phyloP scores from a whole-genome alignment of 2,329 filamentous ascomycete genomes.

The Zelopaecilomyces penicillatus region DNA sequence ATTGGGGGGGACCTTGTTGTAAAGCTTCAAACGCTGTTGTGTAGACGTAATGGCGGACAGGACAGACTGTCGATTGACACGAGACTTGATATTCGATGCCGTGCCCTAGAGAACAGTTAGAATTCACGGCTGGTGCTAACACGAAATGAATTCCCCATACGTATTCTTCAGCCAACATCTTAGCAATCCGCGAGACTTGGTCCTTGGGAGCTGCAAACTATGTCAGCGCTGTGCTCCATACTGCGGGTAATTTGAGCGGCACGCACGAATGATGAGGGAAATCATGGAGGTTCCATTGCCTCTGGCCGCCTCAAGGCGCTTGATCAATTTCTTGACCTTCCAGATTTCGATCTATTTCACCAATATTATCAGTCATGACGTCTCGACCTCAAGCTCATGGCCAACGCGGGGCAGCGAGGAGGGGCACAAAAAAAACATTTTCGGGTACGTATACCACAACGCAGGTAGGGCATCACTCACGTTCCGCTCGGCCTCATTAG shows the following conservation, averaged over 20 bases:
- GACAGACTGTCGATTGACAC: slow-evolving; percentile 96
- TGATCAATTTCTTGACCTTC: slow-evolving; percentile 99
- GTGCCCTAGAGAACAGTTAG: slow-evolving; percentile 59
- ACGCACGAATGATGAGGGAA: slow-evolving; percentile 92
- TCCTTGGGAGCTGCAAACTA: slow-evolving; percentile 74
- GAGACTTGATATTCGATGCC: slow-evolving; percentile 98
- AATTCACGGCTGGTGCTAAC: slow-evolving; percentile 5
- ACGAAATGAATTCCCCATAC: slow-evolving; percentile 40
- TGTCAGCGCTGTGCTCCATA: slow-evolving; percentile 2
- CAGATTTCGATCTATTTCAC: slow-evolving; percentile 61
- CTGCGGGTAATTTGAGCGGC: slow-evolving; percentile 3
- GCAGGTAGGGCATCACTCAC: slow-evolving; percentile 31
- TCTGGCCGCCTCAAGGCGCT: slow-evolving; percentile 90
- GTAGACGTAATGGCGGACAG: slow-evolving; percentile 97
- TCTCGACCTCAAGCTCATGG: not conserved
- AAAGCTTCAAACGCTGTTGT: slow-evolving; percentile 96
- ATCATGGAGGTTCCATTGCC: slow-evolving; percentile 99
- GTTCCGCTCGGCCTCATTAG: slow-evolving; percentile 97
- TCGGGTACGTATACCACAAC: not conserved
- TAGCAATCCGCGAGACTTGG: slow-evolving; percentile 88
- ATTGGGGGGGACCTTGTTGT: slow-evolving; percentile 97
- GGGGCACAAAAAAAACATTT: slow-evolving; percentile 17
- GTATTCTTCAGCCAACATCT: slow-evolving; percentile 99
- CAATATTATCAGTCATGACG: slow-evolving; percentile 5
- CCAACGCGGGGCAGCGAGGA: slow-evolving; percentile 24